These are phyloP conservation scores for Aethionema arabicum DNA, from an alignment of 345 rosid species.

Conservation along the genomic window DNA sequence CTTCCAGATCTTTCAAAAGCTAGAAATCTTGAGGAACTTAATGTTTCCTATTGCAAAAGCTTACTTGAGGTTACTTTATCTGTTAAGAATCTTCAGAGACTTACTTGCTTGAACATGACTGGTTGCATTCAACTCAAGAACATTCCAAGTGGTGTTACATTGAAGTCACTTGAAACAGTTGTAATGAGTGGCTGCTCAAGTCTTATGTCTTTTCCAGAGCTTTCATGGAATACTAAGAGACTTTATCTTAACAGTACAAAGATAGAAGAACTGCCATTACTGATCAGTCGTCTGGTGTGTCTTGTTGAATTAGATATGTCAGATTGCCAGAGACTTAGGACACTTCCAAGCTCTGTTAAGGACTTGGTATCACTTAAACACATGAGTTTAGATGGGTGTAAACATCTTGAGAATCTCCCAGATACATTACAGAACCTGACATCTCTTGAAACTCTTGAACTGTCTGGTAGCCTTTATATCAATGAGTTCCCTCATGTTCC, in stretches of 20 bases:
- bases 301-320: constrained; percentile 27
- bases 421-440: constrained; percentile 28
- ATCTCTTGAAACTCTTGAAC: constrained; percentile 29
- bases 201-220: constrained; percentile 27
- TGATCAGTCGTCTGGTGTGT: constrained; percentile 24
- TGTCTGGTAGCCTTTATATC: constrained; percentile 32
- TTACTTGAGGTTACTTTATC: constrained; percentile 36
- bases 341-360: constrained; percentile 33
- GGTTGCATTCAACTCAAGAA: constrained; percentile 23
- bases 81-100: constrained; percentile 27
- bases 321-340: constrained; percentile 33
- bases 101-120: constrained; percentile 27
- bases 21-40: constrained; percentile 32
- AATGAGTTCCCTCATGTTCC: constrained; percentile 31
- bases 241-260: constrained; percentile 28
- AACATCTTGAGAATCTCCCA: constrained; percentile 37
- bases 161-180: constrained; percentile 32
- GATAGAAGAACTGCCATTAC: constrained; percentile 36
- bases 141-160: constrained; percentile 23
- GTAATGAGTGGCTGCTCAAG: constrained; percentile 32
- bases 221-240: constrained; percentile 23
- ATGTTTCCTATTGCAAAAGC: constrained; percentile 28
- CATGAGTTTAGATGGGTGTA: constrained; percentile 32
- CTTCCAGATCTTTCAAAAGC: constrained; percentile 35
- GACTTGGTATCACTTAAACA: constrained; percentile 30